Conservation (phyloP, 192 early-diverging fungal genomes). For the Phycomyces blakesleeanus region DNA sequence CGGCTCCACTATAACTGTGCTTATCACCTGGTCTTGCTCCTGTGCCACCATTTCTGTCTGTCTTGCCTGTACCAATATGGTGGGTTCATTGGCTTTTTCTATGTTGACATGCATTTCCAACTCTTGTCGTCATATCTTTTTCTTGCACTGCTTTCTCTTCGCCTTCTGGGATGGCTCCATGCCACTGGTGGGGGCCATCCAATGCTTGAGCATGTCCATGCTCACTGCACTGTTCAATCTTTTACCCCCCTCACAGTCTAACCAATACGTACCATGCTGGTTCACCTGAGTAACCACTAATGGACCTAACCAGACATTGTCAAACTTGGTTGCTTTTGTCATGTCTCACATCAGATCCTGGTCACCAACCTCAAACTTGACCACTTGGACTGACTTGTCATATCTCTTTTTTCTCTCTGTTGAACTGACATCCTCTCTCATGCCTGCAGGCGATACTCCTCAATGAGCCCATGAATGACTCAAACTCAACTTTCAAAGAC, state of each 20-base stretch:
- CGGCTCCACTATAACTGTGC: too few species aligned
- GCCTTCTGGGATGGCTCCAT: too few species aligned
- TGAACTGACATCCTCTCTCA: too few species aligned
- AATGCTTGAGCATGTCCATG: not conserved
- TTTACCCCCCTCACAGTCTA: not conserved
- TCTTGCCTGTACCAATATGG: too few species aligned
- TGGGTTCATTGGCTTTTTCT: too few species aligned
- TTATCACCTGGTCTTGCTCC: too few species aligned
- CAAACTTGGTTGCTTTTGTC: not conserved
- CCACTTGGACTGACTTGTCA: not conserved
- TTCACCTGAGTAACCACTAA: not conserved
- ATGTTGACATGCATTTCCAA: too few species aligned
- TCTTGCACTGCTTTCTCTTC: too few species aligned
- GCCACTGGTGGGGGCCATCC: too few species aligned
- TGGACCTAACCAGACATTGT: slow-evolving; percentile 1
- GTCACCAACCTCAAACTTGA: not conserved
- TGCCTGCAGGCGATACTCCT: not conserved
- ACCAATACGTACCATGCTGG: not conserved
- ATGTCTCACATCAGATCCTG: not conserved
- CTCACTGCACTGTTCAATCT: not conserved
- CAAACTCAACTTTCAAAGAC: not conserved
- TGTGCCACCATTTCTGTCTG: too few species aligned
- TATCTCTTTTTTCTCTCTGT: not conserved
- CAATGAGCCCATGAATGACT: not conserved
- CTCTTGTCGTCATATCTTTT: too few species aligned